Conservation (phyloP, 139 green algal species). For the Picochlorum sp. region DNA sequence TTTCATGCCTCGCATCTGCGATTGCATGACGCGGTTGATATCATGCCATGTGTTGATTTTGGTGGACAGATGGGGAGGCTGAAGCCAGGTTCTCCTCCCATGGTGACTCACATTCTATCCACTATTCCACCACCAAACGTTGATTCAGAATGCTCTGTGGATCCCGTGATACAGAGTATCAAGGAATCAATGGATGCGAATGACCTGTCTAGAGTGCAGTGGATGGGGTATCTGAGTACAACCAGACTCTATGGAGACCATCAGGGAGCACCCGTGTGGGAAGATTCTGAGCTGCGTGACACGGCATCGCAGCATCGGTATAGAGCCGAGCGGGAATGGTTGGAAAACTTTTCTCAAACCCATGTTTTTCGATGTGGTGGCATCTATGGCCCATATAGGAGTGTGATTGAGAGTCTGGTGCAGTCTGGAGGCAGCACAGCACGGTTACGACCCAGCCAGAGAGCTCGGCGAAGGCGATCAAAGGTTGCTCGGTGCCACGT, state of each 20-base stretch:
- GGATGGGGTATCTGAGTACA: slow-evolving; percentile 57
- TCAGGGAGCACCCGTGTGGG: slow-evolving; percentile 56
- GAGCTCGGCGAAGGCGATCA: slow-evolving; percentile 28
- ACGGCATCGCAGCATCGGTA: slow-evolving; percentile 17
- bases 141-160: not conserved
- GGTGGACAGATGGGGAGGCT: not conserved
- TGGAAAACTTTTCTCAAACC: slow-evolving; percentile 27
- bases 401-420: slow-evolving; percentile 30
- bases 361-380: slow-evolving; percentile 59
- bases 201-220: slow-evolving; percentile 21
- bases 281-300: slow-evolving; percentile 34
- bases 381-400: slow-evolving; percentile 63
- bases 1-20: not conserved
- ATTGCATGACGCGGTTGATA: not conserved
- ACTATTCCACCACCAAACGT: slow-evolving; percentile 26
- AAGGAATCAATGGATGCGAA: not conserved
- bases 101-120: slow-evolving; percentile 27
- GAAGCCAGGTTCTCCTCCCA: not conserved
- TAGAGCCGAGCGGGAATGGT: slow-evolving; percentile 51
- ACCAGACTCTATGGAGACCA: slow-evolving; percentile 65
- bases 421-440: slow-evolving; percentile 5
- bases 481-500: slow-evolving; percentile 65
- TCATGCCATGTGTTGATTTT: slow-evolving; percentile 3
- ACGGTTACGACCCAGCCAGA: slow-evolving; percentile 15
- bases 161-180: slow-evolving; percentile 17